Evolutionary conservation across 805 yeast species (phyloP).

Genomic region (Teunomyces tritomae): DNA sequence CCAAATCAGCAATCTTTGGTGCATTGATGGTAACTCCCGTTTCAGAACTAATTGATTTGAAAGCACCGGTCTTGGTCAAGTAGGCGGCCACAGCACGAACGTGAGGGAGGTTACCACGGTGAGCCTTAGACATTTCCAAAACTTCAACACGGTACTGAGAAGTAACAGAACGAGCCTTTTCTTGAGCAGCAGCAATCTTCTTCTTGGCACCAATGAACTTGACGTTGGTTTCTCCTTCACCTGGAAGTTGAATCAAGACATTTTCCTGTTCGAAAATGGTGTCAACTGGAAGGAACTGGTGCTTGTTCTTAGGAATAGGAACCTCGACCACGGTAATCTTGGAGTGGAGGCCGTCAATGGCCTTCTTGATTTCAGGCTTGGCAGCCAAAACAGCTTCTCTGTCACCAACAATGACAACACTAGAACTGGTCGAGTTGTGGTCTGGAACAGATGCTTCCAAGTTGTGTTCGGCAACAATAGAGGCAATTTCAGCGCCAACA

Average conservation of each 20-base stretch:
- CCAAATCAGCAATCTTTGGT: constrained; percentile 39
- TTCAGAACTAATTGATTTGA: constrained; percentile 39
- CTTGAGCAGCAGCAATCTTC: constrained; percentile 60
- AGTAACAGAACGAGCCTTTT: constrained; percentile 58
- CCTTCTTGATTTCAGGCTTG: constrained; percentile 48
- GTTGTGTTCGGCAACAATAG: constrained; percentile 19
- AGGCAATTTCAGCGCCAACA: constrained; percentile 29
- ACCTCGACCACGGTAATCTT: constrained; percentile 53
- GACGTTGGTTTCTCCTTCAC: constrained; percentile 47
- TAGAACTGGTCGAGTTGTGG: constrained; percentile 31
- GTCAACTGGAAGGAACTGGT: constrained; percentile 61
- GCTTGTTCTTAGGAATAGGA: constrained; percentile 65
- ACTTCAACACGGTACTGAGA: constrained; percentile 58
- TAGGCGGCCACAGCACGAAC: constrained; percentile 72
- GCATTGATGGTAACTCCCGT: constrained; percentile 38
- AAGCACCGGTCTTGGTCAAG: constrained; percentile 52
- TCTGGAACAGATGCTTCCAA: constrained; percentile 38
- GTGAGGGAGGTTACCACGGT: constrained; percentile 73
- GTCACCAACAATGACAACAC: constrained; percentile 62
- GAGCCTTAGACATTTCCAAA: constrained; percentile 85
- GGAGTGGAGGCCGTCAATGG: constrained; percentile 43
- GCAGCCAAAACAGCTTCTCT: constrained; percentile 61
- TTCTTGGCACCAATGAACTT: constrained; percentile 59
- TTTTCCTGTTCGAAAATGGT: constrained; percentile 51
- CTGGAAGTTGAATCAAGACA: constrained; percentile 59